Percentiles rank a stretch among this genome's conserved stretches.
Conservation (phyloP, 78 protist species). For the Dictyostelium capitatum region DNA sequence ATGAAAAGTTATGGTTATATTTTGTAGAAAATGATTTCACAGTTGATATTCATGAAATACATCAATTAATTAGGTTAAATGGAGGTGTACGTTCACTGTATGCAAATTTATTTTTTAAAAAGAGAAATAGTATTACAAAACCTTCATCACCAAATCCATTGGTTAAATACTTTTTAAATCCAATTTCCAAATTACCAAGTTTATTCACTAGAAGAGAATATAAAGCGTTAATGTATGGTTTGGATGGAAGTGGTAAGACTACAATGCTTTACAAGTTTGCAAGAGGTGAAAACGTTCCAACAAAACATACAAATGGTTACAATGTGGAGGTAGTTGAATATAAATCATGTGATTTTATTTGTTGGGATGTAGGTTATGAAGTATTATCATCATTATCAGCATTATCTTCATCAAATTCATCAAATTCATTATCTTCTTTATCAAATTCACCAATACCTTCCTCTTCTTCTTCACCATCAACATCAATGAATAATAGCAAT, state of each 20-base stretch:
- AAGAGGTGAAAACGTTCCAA: conserved; percentile 85
- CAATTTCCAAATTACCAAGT: conserved; percentile 40
- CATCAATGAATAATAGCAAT: neutral
- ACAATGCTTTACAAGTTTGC: conserved; percentile 89
- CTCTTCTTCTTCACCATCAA: no score
- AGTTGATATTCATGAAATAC: conserved; percentile 13
- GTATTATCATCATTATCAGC: neutral
- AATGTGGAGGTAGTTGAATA: conserved; percentile 87
- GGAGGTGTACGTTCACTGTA: conserved; percentile 62
- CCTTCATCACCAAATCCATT: conserved; percentile 56
- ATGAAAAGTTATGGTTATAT: conserved; percentile 52
- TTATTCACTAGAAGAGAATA: conserved; percentile 87
- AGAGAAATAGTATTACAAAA: conserved; percentile 7
- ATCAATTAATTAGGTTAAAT: conserved; percentile 19
- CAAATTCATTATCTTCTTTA: no score
- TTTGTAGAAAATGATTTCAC: conserved; percentile 57
- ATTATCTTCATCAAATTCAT: neutral
- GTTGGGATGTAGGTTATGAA: conserved; percentile 74
- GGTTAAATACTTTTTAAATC: conserved; percentile 23
- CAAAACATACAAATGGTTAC: conserved; percentile 91
- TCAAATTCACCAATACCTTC: no score
- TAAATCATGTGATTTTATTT: conserved; percentile 78
- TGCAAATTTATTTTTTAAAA: conserved; percentile 58
- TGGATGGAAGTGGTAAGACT: conserved; percentile 95
- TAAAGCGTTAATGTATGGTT: conserved; percentile 96